phyloP scores from a whole-genome alignment of 2,329 filamentous ascomycete species.

The Xylariaceae sp. region DNA sequence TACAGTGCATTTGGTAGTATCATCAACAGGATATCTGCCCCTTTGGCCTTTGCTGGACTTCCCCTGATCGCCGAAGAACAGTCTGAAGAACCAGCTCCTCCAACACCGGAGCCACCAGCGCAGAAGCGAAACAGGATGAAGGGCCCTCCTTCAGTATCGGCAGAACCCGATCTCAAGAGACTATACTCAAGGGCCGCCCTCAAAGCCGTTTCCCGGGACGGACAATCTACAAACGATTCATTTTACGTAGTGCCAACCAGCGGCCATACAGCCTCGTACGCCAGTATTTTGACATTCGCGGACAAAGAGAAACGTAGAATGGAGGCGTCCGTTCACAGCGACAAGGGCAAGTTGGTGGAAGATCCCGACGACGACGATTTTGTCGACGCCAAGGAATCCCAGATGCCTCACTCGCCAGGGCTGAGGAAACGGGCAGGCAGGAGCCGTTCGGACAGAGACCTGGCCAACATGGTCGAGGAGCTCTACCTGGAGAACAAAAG shows the following conservation, averaged over 20 bases:
- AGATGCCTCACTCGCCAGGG: constrained; percentile 47
- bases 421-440: constrained; percentile 46
- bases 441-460: constrained; percentile 46
- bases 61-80: constrained; percentile 64
- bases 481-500: constrained; percentile 85
- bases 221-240: constrained; percentile 67
- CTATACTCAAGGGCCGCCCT: constrained; percentile 87
- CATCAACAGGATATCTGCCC: constrained; percentile 86
- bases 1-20: constrained; percentile 90
- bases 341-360: constrained; percentile 42
- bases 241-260: constrained; percentile 96
- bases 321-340: constrained; percentile 51
- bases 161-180: constrained; percentile 76
- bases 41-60: constrained; percentile 88
- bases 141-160: constrained; percentile 37
- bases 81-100: constrained; percentile 47
- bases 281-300: constrained; percentile 77
- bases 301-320: constrained; percentile 67
- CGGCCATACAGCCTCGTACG: constrained; percentile 90
- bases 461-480: constrained; percentile 79
- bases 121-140: constrained; percentile 43
- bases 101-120: constrained; percentile 41
- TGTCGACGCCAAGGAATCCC: constrained; percentile 79
- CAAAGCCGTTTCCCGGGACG: constrained; percentile 72
- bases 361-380: constrained; percentile 83